Conservation (phyloP, 2,329 filamentous ascomycete genomes). For the Fusarium burgessii region DNA sequence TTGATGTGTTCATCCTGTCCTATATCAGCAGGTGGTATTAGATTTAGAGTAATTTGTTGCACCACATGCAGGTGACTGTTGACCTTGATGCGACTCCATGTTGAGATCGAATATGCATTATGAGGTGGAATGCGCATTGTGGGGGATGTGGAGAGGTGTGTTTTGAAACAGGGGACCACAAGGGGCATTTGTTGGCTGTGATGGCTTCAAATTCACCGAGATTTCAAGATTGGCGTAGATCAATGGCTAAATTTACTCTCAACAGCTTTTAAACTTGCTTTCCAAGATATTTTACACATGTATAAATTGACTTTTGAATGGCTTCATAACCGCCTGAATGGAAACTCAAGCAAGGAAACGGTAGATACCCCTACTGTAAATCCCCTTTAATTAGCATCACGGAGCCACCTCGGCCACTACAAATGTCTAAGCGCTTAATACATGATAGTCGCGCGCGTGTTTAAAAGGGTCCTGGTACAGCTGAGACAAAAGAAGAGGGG, state of each 20-base stretch:
- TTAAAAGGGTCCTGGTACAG: slow-evolving; percentile 26
- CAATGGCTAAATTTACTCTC: slow-evolving; percentile 1
- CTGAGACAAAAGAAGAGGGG: slow-evolving; percentile 20
- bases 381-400: slow-evolving; percentile 2
- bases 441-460: slow-evolving; percentile 43
- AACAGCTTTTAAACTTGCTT: slow-evolving; percentile 1
- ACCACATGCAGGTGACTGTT: slow-evolving; percentile 9
- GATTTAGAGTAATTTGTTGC: neutral
- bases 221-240: neutral
- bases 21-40: neutral
- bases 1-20: neutral
- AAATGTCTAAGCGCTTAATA: slow-evolving; percentile 17
- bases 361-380: slow-evolving; percentile 9
- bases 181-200: slow-evolving; percentile 14
- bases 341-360: slow-evolving; percentile 1
- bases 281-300: neutral
- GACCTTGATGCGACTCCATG: slow-evolving; percentile 5
- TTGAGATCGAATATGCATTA: neutral
- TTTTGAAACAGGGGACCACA: slow-evolving; percentile 31
- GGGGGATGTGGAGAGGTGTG: slow-evolving; percentile 24
- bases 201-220: neutral
- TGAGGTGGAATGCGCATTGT: slow-evolving; percentile 1
- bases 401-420: neutral
- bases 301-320: neutral
- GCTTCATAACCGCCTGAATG: slow-evolving; percentile 14